Evolutionary conservation across 805 yeast species (phyloP).

Genomic region (Hanseniaspora clermontiae): DNA sequence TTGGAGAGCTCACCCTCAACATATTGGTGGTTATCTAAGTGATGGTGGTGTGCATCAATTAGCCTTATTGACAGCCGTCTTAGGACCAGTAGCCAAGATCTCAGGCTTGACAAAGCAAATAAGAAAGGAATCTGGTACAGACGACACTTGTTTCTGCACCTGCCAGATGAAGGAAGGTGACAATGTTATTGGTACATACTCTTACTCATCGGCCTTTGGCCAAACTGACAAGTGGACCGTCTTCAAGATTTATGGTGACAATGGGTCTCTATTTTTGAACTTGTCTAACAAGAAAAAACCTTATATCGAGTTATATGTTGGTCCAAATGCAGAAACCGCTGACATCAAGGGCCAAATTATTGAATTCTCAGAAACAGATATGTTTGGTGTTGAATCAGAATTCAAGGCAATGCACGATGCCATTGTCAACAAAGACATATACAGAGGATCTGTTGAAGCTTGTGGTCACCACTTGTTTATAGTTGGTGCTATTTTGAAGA

Average conservation of each 20-base stretch:
- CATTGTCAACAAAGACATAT: constrained; percentile 51
- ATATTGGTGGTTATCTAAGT: constrained; percentile 80
- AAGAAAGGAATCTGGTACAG: constrained; percentile 64
- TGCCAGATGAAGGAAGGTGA: constrained; percentile 41
- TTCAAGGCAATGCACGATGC: constrained; percentile 47
- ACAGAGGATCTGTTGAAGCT: constrained; percentile 52
- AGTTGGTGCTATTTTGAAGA: constrained; percentile 71
- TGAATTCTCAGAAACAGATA: constrained; percentile 31
- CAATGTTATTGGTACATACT: constrained; percentile 67
- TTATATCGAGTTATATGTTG: constrained; percentile 26
- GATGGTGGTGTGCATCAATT: constrained; percentile 97
- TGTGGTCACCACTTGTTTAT: constrained; percentile 90
- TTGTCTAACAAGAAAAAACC: constrained; percentile 38
- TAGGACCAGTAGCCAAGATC: constrained; percentile 61
- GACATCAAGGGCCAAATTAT: constrained; percentile 25
- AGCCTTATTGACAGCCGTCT: constrained; percentile 68
- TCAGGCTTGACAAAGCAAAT: constrained; percentile 70
- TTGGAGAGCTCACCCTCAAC: constrained; percentile 87
- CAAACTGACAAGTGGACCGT: constrained; percentile 57
- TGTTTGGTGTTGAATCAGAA: constrained; percentile 48
- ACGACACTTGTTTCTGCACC: constrained; percentile 67
- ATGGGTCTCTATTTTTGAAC: constrained; percentile 62
- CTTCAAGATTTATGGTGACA: constrained; percentile 63
- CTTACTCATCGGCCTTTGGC: constrained; percentile 79
- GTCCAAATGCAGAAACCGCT: constrained; percentile 22